Evolutionary conservation across 179 eudicot genomes (phyloP).

Genomic region (Pouteria campechiana): DNA sequence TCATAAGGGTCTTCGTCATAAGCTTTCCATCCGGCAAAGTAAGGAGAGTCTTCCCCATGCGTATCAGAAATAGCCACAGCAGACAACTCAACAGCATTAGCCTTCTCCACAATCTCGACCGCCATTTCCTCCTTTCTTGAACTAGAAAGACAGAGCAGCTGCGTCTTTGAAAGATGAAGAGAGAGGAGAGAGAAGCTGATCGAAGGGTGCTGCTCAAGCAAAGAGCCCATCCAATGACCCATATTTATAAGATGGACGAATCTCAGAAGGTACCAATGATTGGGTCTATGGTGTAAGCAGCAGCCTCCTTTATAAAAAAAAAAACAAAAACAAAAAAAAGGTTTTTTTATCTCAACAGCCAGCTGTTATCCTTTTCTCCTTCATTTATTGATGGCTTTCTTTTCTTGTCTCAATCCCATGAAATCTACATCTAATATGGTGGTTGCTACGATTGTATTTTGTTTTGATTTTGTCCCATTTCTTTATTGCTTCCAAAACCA

Average conservation of each 20-base stretch:
- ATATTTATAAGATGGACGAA: constrained; percentile 38
- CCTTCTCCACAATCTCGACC: constrained; percentile 56
- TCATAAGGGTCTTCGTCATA: constrained; percentile 79
- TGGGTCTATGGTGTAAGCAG: constrained; percentile 40
- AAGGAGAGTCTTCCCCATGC: constrained; percentile 92
- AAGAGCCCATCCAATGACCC: background rate
- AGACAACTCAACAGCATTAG: constrained; percentile 42
- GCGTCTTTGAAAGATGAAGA: background rate
- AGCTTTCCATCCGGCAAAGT: constrained; percentile 98
- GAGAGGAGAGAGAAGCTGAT: constrained; percentile 9
- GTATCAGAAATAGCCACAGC: constrained; percentile 66
- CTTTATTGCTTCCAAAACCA: too few relatives aligned
- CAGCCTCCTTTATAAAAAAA: constrained; percentile 36
- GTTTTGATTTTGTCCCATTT: background rate
- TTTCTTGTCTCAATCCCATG: constrained; percentile 21
- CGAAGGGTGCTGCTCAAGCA: constrained; percentile 11
- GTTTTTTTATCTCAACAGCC: constrained; percentile 30
- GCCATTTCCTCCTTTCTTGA: constrained; percentile 28
- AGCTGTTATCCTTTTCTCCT: constrained; percentile 51
- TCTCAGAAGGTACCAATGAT: constrained; percentile 35
- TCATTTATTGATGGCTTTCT: constrained; percentile 15
- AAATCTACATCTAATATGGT: constrained; percentile 53
- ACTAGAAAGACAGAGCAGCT: background rate
- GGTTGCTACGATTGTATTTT: constrained; percentile 45
- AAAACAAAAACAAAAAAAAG: background rate